Percentiles rank a stretch among this genome's conserved stretches.
These are phyloP conservation scores for Dactylonectria estremocensis DNA, from an alignment of 2,329 filamentous ascomycete genomes.

Conservation along the genomic window DNA sequence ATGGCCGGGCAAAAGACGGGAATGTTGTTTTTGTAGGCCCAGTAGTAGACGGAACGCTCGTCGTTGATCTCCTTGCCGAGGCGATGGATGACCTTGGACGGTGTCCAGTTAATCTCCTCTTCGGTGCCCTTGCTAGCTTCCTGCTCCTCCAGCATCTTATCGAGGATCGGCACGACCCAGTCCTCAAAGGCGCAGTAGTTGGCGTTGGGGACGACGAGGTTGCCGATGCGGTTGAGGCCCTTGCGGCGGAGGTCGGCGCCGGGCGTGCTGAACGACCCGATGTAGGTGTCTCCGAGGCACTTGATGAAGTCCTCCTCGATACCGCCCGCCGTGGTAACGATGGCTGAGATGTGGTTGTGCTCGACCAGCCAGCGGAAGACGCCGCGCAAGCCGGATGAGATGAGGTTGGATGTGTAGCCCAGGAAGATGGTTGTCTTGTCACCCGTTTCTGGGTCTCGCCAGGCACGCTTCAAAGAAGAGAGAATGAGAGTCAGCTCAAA, in stretches of 20 bases:
- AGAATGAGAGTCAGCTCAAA: constrained; percentile 33
- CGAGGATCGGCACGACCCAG: constrained; percentile 96
- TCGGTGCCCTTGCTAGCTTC: constrained; percentile 81
- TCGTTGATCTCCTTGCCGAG: constrained; percentile 96
- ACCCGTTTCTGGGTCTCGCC: constrained; percentile 84
- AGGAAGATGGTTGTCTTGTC: constrained; percentile 94
- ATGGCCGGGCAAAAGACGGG: constrained; percentile 97
- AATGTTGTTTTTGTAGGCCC: constrained; percentile 97
- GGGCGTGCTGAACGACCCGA: constrained; percentile 85
- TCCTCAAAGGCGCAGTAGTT: constrained; percentile 98
- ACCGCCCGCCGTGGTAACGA: constrained; percentile 96
- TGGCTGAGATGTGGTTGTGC: constrained; percentile 91
- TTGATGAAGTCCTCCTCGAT: constrained; percentile 99
- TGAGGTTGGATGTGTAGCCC: constrained; percentile 97
- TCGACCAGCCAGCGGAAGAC: constrained; percentile 93
- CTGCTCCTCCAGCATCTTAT: constrained; percentile 94
- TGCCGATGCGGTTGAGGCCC: constrained; percentile 96
- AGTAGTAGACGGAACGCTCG: constrained; percentile 93
- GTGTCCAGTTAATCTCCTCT: constrained; percentile 89
- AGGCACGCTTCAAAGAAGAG: constrained; percentile 71
- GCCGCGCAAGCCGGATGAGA: constrained; percentile 94
- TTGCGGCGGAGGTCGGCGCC: constrained; percentile 85
- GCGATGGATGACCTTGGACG: constrained; percentile 90
- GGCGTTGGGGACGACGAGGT: constrained; percentile 94
- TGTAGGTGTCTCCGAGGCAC: constrained; percentile 93